These are phyloP conservation scores for Oryza longistaminata DNA, from an alignment of 176 grass and related monocot genomes.

Conservation along the genomic window DNA sequence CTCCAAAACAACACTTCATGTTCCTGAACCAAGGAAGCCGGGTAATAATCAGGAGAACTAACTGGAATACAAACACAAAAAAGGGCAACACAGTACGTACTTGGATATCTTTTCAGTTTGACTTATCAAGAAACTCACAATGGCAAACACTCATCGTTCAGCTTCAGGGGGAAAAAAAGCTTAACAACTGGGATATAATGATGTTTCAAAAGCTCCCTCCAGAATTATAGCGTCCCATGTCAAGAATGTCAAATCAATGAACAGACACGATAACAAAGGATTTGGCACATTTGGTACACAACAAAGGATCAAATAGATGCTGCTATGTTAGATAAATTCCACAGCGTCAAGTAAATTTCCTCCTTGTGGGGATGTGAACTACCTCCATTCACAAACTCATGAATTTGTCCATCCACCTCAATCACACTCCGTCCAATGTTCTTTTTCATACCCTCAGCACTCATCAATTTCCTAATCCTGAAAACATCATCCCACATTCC, in stretches of 20 bases:
- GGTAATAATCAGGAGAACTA: background rate
- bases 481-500: constrained; percentile 69
- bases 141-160: background rate
- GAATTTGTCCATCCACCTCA: constrained; percentile 59
- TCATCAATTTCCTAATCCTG: constrained; percentile 59
- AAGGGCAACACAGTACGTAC: background rate
- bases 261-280: background rate
- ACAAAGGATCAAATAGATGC: constrained; percentile 30
- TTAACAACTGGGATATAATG: background rate
- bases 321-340: constrained; percentile 41
- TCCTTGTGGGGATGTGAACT: constrained; percentile 45
- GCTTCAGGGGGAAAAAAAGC: background rate
- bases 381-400: constrained; percentile 66
- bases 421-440: constrained; percentile 59
- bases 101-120: background rate
- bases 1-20: constrained; percentile 1
- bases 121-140: background rate
- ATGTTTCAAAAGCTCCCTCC: background rate
- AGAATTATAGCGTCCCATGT: background rate
- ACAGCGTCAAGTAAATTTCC: constrained; percentile 51
- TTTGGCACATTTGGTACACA: background rate
- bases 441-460: constrained; percentile 56
- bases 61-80: background rate
- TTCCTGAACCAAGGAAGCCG: constrained; percentile 27
- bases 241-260: constrained; percentile 18